These are phyloP conservation scores for Tricholoma sp. DNA, from an alignment of 768 basidiomycete genomes.

Conservation along the genomic window DNA sequence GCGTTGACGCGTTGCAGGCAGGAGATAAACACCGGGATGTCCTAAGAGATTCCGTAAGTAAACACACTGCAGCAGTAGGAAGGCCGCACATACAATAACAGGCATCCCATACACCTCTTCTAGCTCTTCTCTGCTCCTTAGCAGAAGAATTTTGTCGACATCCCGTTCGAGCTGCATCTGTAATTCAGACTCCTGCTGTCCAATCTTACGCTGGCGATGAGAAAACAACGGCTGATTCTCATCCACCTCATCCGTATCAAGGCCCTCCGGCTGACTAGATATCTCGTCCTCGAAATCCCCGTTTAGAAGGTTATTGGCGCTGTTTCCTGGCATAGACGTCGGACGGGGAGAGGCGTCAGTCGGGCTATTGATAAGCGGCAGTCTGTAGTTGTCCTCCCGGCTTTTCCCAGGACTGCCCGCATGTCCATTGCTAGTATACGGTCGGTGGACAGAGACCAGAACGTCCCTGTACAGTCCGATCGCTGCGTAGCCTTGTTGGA, in stretches of 20 bases:
- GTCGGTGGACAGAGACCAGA: slow-evolving; percentile 38
- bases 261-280: slow-evolving; percentile 2
- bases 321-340: neutral
- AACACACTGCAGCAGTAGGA: slow-evolving; percentile 6
- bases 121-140: slow-evolving; percentile 69
- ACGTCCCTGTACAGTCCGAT: slow-evolving; percentile 66
- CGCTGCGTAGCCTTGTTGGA: slow-evolving; percentile 68
- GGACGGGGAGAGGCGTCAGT: neutral
- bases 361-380: neutral
- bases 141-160: slow-evolving; percentile 55
- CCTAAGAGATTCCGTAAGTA: slow-evolving; percentile 30
- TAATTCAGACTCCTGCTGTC: neutral
- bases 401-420: neutral
- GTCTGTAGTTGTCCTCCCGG: neutral
- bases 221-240: slow-evolving; percentile 24
- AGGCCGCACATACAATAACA: slow-evolving; percentile 54
- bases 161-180: slow-evolving; percentile 53
- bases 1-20: slow-evolving; percentile 75
- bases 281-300: slow-evolving; percentile 13
- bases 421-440: neutral
- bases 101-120: slow-evolving; percentile 81
- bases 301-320: slow-evolving; percentile 12
- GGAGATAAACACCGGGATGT: slow-evolving; percentile 74
- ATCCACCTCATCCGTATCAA: slow-evolving; percentile 23
- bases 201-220: slow-evolving; percentile 10